Evolutionary conservation across 106 monocot genomes (phyloP), one percentile per base, ranked within the genome.

Genomic region (Dioscorea zingiberensis): DNA sequence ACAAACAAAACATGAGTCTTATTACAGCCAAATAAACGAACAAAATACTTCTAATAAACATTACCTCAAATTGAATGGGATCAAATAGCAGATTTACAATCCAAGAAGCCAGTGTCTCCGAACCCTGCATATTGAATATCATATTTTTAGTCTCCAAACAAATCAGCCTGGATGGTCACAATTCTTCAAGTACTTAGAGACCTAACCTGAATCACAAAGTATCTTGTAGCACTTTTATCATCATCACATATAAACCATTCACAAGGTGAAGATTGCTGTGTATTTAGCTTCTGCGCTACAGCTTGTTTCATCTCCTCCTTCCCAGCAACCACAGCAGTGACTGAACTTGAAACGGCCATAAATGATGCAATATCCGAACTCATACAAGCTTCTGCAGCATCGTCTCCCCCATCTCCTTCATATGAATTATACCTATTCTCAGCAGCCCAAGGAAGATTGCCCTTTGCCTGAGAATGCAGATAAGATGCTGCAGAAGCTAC

Each of bases 81-180:
- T 95, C 95, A 66, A 95, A 95, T n/a, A 95, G 74, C 59, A 95
- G 91, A 78, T 95, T 95, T 66, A 87, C 76, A 78, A 91, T 83
- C 95, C 95, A 95, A 44, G 95, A 87, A 44, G 80, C 85, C 22
- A 95, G 44, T 22, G 91, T 73, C 63, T 95, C 95, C 2, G 95
- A 95, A 58, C 95, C 95, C 91, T 94, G 78, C 63, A 77, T 15
- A 75, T 45, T 12, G 7, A 55, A 11, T 66, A 9, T 27, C 18
- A 4, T 47, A 8, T 44, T 27, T 22, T 70, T 45, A 53, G 18
- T 21, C 19, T 48, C 25, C 64, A 58, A 44, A 22, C 1, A 25
- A 26, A 60, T 18, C 15, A 27, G 24, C 23, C 45, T 74, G 47
- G 8, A 47, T n/a, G 10, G 22, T 24, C 38, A 23, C 15, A 58